Conservation (phyloP, 805 yeast species). For the Jamesozyma spencerorum region DNA sequence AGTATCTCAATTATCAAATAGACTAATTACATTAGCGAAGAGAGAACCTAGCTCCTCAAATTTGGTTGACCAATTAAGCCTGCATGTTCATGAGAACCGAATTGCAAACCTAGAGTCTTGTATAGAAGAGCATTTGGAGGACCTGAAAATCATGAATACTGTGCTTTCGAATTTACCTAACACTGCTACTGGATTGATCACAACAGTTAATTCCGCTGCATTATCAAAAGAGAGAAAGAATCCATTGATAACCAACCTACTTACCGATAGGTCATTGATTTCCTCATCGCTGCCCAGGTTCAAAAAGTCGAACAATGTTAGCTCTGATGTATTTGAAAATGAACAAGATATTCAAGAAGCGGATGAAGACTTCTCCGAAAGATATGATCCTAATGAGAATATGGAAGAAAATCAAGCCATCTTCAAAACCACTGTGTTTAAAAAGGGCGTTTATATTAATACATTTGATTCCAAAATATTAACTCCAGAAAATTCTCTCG, state of each 20-base stretch:
- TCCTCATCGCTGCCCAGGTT: conserved; percentile 82
- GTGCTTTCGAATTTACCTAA: conserved; percentile 43
- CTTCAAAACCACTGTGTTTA: conserved; percentile 59
- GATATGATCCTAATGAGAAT: background rate
- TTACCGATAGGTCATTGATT: conserved; percentile 84
- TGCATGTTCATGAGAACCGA: conserved; percentile 13
- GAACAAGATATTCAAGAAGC: background rate
- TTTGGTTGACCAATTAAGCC: conserved; percentile 14
- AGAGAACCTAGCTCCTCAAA: conserved; percentile 13
- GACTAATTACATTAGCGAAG: conserved; percentile 5
- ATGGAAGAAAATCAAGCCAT: conserved; percentile 15
- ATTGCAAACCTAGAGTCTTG: conserved; percentile 21
- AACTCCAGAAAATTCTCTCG: conserved; percentile 17
- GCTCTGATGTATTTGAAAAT: too few species aligned
- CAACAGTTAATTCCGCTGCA: conserved; percentile 73
- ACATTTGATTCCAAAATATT: conserved; percentile 19
- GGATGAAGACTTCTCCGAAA: conserved; percentile 2
- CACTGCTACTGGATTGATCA: conserved; percentile 72
- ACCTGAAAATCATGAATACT: conserved; percentile 55
- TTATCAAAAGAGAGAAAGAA: conserved; percentile 39
- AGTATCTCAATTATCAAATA: conserved; percentile 5
- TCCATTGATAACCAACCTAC: conserved; percentile 80
- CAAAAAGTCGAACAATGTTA: conserved; percentile 14
- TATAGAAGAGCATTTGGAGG: conserved; percentile 43
- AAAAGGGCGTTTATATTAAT: conserved; percentile 51